These are phyloP conservation scores for Neurospora sp. DNA, from an alignment of 495 filamentous ascomycete genomes.

Conservation along the genomic window DNA sequence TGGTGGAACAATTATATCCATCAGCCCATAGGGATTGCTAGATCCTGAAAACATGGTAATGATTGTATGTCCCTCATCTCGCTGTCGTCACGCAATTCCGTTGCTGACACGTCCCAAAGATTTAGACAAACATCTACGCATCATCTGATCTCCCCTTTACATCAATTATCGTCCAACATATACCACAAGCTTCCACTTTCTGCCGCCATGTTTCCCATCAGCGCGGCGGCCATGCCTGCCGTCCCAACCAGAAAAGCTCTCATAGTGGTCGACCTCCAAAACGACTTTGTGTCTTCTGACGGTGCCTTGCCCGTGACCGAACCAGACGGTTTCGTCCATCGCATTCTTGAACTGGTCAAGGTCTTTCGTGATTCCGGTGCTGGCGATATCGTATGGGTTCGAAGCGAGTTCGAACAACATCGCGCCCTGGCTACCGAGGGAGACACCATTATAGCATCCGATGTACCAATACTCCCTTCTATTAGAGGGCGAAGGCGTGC, in stretches of 20 bases:
- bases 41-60: not conserved
- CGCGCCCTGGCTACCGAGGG: slow-evolving; percentile 39
- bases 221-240: slow-evolving; percentile 32
- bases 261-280: slow-evolving; percentile 79
- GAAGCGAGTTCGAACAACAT: slow-evolving; percentile 59
- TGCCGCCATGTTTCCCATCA: slow-evolving; percentile 38
- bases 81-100: not conserved
- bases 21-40: not conserved
- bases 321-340: slow-evolving; percentile 56
- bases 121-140: not conserved
- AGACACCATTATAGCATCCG: slow-evolving; percentile 35
- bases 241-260: slow-evolving; percentile 68
- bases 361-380: slow-evolving; percentile 55
- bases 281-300: slow-evolving; percentile 69
- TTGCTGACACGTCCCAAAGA: not conserved
- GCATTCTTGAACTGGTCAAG: slow-evolving; percentile 53
- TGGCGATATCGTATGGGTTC: slow-evolving; percentile 84
- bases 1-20: not conserved
- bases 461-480: slow-evolving; percentile 12
- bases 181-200: not conserved
- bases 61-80: not conserved
- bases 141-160: not conserved
- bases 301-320: slow-evolving; percentile 59
- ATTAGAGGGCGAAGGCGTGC: slow-evolving; percentile 12
- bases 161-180: not conserved